Base-by-base conservation (phyloP, 1,139 yeast species). In the Pichia sp. region DNA sequence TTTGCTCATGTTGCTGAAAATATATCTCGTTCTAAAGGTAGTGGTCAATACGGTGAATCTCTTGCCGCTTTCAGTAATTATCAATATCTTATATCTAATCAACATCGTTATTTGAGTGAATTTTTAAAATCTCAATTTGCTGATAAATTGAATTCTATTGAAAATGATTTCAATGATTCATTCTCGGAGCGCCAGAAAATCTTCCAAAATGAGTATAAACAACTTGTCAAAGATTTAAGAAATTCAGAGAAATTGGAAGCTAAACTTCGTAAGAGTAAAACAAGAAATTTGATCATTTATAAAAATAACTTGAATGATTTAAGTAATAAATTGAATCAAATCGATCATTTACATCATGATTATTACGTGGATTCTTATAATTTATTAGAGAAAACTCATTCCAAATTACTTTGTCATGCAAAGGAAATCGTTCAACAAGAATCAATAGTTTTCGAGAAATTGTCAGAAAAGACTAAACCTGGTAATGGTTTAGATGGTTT, bases 391-490 rank as follows among this genome's bases (percentile, higher is more conserved):
- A 67, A 73, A 3, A 71, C 84, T 40, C 77, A 80, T 36, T 66
- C 67, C 18, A 65, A 69, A 28, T 65, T 84, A 9, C 63, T 84
- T 34, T 59, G 64, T 10, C 68, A 70, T 44, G 71, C 85, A 1
- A 84, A 88, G 1, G 71, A 83, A 0, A 67, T 83, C 8, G 77
- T 84, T 3, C 65, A 86, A 40, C 91, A 93, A 2, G 91, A 85
- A 54, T 75, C 86, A 26, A 93, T 84, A 53, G 76, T 85, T 5
- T 79, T 77, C 52, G 95, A 84, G 54, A 81, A 84, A 18, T 76
- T 86, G 28, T 94, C 95, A 0, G 70, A 79, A 43, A 85, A 85
- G 57, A 93, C 94, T 8, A 81, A 89, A 86, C 71, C 83, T 10
- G 95, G 94, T 9, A 91, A 91, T 18, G 95, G 94, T 0, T 62